phyloP scores from a whole-genome alignment of 805 yeast species.

The Scheffersomyces ergatensis region DNA sequence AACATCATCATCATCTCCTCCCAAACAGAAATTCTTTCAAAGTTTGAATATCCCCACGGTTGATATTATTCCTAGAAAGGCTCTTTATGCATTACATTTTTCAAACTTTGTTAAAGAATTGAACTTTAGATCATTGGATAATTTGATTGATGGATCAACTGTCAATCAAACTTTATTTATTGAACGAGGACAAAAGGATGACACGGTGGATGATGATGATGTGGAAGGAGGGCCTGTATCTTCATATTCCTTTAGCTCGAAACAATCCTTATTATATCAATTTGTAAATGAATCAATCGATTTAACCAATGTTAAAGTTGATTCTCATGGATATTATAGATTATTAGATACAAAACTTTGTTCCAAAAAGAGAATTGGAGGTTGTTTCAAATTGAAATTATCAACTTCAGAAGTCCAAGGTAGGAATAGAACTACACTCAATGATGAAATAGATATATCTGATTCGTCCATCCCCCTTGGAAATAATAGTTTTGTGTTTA shows the following conservation, averaged over 20 bases:
- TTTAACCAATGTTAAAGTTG: constrained; percentile 12
- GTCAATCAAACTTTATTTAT: constrained; percentile 63
- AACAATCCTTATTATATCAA: constrained; percentile 55
- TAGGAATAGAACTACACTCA: constrained; percentile 35
- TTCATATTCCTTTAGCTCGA: constrained; percentile 25
- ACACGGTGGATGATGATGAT: constrained; percentile 22
- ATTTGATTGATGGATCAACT: constrained; percentile 54
- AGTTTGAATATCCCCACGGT: constrained; percentile 18
- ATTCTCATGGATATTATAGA: constrained; percentile 14
- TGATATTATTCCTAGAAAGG: constrained; percentile 31
- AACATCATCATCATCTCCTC: constrained; percentile 1
- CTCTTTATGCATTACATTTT: constrained; percentile 44
- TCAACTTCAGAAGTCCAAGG: constrained; percentile 17
- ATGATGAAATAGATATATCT: constrained; percentile 52
- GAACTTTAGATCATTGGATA: constrained; percentile 52
- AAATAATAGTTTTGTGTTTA: constrained; percentile 58
- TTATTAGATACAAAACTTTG: constrained; percentile 56
- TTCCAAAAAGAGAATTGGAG: constrained; percentile 54
- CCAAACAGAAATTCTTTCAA: constrained; percentile 14
- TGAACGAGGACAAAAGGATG: constrained; percentile 34
- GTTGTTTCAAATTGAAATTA: constrained; percentile 47
- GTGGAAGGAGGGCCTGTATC: background rate
- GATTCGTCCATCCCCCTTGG: constrained; percentile 51
- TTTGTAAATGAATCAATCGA: constrained; percentile 50
- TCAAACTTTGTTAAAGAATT: constrained; percentile 69